Base-by-base conservation (phyloP, 192 early-diverging fungal species). In the Gaertneriomyces sp. region DNA sequence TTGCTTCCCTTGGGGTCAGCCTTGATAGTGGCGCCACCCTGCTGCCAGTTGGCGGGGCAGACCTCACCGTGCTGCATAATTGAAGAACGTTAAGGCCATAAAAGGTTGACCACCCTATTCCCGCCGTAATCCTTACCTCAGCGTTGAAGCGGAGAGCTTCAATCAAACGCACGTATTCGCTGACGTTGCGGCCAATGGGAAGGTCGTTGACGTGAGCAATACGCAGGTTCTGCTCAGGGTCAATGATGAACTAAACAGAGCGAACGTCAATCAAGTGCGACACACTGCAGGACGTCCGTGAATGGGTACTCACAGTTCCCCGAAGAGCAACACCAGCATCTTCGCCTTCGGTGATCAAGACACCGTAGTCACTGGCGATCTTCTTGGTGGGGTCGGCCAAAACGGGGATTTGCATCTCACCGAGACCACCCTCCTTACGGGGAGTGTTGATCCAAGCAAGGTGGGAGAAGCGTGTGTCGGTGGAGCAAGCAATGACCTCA, bases 101-200 rank as follows among this genome's bases (percentile, higher is more conserved):
- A 6, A 16, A n/a, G 7, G 16, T 16, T n/a, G 47, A 50, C 17
- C 1, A 50, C 54, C 20, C 20, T 2, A 12, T 38, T 25, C 2
- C 25, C 25, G 1, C 2, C 25, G 25, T 33, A 33, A 33, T 2
- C 25, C 25, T 33, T 33, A 33, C 61, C 81, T 93, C 83, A 65
- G 94, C 95, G 69, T 87, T 90, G 87, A 91, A 95, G 79, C 92
- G 85, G 73, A 98, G 80, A 16, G 95, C 95, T 81, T 95, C 88
- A 58, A 98, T 76, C 14, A 96, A 78, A 73, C 95, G 89, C 60
- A 96, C 71, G 43, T 85, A 80, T 82, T 93, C 90, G 76, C 92
- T 88, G 58, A 93, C 88, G 43, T 80, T 86, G 66, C 92, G 90
- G 53, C 92, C 92, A 43, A 94, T 89, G 41, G 90, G 90, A 61